These are phyloP conservation scores for Tephrocybe sp. DNA, from an alignment of 768 basidiomycete genomes.

Conservation along the genomic window DNA sequence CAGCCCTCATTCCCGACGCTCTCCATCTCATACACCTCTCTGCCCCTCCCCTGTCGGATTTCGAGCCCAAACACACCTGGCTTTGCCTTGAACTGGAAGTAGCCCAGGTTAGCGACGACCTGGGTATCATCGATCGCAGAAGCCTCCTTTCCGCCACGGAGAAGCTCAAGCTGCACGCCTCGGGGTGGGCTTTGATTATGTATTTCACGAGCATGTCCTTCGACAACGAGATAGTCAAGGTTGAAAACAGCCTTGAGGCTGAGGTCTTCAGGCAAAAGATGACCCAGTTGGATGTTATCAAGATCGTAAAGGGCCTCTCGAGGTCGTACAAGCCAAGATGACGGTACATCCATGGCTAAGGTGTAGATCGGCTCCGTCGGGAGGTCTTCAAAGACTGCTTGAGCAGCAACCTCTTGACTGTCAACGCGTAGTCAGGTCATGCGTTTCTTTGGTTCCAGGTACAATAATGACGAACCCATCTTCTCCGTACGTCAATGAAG, in stretches of 20 bases:
- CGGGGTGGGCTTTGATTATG: conserved; percentile 69
- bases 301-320: conserved; percentile 87
- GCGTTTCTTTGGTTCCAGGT: background rate
- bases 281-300: conserved; percentile 88
- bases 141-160: conserved; percentile 34
- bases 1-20: conserved; percentile 90
- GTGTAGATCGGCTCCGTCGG: conserved; percentile 91
- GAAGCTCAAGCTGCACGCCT: conserved; percentile 87
- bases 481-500: conserved; percentile 59
- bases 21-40: conserved; percentile 77
- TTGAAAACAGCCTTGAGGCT: conserved; percentile 79
- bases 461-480: conserved; percentile 52
- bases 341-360: conserved; percentile 86
- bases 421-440: background rate
- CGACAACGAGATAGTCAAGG: conserved; percentile 88
- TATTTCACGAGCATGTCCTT: conserved; percentile 88
- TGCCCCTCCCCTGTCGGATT: conserved; percentile 79
- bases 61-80: conserved; percentile 85
- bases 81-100: conserved; percentile 91
- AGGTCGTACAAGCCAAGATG: conserved; percentile 92
- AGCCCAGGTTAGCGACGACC: conserved; percentile 93
- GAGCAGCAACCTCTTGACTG: conserved; percentile 58
- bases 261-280: conserved; percentile 55
- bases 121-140: conserved; percentile 78
- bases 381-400: conserved; percentile 65